Conservation (phyloP, 371 early-diverging fungal genomes). For the Haplosporangium sp. region DNA sequence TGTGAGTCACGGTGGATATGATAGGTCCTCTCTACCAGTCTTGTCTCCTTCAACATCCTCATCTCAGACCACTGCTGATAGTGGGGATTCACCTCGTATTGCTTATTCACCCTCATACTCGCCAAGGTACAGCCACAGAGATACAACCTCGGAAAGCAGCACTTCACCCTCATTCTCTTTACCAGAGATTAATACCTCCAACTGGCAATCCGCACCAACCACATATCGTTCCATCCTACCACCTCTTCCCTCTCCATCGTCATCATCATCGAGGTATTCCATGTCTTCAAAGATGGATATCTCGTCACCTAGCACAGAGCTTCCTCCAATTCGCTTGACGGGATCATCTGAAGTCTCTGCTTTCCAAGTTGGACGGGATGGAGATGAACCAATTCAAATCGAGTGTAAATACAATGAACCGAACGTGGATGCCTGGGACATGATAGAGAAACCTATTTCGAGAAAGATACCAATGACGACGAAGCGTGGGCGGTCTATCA, state of each 20-base stretch:
- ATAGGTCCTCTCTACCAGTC: neutral
- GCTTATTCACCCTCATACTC: slow-evolving; percentile 49
- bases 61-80: slow-evolving; percentile 2
- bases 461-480: slow-evolving; percentile 34
- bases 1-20: slow-evolving; percentile 41
- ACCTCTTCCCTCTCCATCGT: neutral
- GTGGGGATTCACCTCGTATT: slow-evolving; percentile 28
- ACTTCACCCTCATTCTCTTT: neutral
- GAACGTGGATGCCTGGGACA: slow-evolving; percentile 54
- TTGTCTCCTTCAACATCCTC: slow-evolving; percentile 4
- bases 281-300: slow-evolving; percentile 29
- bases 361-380: slow-evolving; percentile 35
- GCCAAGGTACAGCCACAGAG: slow-evolving; percentile 20
- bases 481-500: slow-evolving; percentile 46
- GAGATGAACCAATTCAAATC: slow-evolving; percentile 29
- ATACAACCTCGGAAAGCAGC: neutral
- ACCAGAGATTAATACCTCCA: slow-evolving; percentile 7
- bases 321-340: slow-evolving; percentile 33
- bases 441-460: slow-evolving; percentile 53
- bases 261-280: slow-evolving; percentile 3
- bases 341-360: neutral
- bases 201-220: slow-evolving; percentile 3
- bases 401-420: slow-evolving; percentile 56
- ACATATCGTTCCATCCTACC: slow-evolving; percentile 1
- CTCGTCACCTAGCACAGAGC: slow-evolving; percentile 20